Percentiles rank a stretch among this genome's conserved stretches.
Evolutionary conservation across 1,284 basidiomycete genomes (phyloP).

Genomic region (Ganoderma lingzhi): DNA sequence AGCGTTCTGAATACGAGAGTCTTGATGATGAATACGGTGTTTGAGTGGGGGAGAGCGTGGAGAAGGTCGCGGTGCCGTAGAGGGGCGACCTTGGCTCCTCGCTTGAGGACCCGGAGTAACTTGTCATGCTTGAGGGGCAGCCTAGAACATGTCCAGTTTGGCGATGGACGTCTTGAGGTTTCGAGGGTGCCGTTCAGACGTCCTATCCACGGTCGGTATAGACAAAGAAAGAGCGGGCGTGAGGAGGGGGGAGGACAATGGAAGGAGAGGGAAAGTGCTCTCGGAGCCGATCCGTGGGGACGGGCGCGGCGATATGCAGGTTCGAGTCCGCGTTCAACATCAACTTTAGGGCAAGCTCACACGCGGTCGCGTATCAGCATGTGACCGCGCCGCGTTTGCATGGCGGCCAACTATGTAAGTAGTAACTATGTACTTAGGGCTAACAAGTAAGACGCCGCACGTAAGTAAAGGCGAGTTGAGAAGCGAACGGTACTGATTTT

Average conservation of each 20-base stretch:
- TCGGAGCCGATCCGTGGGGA: conserved; percentile 13
- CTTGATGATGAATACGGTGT: conserved; percentile 54
- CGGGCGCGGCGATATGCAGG: conserved; percentile 18
- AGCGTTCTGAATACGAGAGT: conserved; percentile 45
- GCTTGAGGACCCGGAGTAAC: conserved; percentile 39
- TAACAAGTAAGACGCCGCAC: background rate
- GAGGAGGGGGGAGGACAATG: conserved; percentile 9
- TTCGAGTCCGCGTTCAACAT: conserved; percentile 32
- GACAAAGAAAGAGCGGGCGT: conserved; percentile 11
- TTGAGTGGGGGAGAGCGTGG: conserved; percentile 52
- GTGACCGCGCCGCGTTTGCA: conserved; percentile 24
- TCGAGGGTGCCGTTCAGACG: conserved; percentile 13
- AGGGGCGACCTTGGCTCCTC: conserved; percentile 53
- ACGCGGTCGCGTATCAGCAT: conserved; percentile 33
- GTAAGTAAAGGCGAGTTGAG: no score
- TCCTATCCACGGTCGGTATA: background rate
- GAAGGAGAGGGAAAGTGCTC: conserved; percentile 16
- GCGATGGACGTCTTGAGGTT: background rate
- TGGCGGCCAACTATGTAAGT: background rate
- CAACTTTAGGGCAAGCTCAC: conserved; percentile 28
- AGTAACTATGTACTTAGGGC: no score
- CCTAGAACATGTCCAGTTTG: conserved; percentile 26
- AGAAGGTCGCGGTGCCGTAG: conserved; percentile 59
- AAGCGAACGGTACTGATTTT: no score
- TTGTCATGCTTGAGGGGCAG: conserved; percentile 29